These are phyloP conservation scores for Thielaviopsis cerberus DNA, from an alignment of 2,329 filamentous ascomycete genomes.

Conservation along the genomic window DNA sequence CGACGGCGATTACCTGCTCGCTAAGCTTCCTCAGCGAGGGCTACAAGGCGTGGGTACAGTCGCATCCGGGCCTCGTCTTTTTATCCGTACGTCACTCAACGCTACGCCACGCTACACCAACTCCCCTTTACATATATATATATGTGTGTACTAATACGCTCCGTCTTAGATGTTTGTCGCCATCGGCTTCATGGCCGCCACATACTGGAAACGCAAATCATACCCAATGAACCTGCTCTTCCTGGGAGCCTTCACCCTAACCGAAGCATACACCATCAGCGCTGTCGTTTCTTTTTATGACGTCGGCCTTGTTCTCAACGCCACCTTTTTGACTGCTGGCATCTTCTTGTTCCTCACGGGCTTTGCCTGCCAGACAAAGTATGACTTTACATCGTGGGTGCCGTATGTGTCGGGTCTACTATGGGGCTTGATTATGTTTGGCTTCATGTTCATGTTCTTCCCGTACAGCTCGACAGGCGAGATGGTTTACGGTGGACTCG, in stretches of 20 bases:
- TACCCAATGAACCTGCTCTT: constrained; percentile 92
- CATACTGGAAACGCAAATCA: constrained; percentile 88
- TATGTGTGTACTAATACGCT: not conserved
- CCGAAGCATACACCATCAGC: constrained; percentile 85
- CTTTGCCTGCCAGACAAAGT: constrained; percentile 93
- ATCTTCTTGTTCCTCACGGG: constrained; percentile 64
- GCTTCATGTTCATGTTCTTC: constrained; percentile 83
- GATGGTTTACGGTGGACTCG: constrained; percentile 64
- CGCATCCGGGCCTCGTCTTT: constrained; percentile 69
- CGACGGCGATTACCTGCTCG: constrained; percentile 61
- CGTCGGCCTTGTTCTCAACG: constrained; percentile 67
- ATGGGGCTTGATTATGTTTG: constrained; percentile 80
- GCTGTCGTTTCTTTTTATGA: constrained; percentile 87
- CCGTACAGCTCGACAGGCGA: constrained; percentile 66
- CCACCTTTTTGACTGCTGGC: constrained; percentile 69
- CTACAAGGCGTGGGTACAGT: constrained; percentile 78
- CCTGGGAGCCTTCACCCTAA: constrained; percentile 69
- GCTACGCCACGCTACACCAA: not conserved
- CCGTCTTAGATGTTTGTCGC: constrained; percentile 39
- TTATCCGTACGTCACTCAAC: constrained; percentile 38
- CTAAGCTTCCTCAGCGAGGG: constrained; percentile 65
- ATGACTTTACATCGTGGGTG: constrained; percentile 95
- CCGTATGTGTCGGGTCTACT: constrained; percentile 82
- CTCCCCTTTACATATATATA: not conserved
- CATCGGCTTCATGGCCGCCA: constrained; percentile 68